phyloP scores from a whole-genome alignment of 2,329 filamentous ascomycete species.

The Bipolaris zeicola region DNA sequence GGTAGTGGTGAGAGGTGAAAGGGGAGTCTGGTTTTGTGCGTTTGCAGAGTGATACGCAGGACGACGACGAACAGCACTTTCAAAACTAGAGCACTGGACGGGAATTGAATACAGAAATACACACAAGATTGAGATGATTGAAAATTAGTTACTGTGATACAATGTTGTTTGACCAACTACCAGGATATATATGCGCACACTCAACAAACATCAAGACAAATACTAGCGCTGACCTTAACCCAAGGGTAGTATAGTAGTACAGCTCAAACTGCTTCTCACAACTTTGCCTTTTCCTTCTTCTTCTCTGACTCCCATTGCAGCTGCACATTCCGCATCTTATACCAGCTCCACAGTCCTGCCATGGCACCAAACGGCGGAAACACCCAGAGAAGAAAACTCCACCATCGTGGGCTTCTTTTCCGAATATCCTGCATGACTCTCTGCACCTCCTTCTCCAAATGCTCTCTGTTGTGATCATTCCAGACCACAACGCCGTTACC shows the following conservation, averaged over 20 bases:
- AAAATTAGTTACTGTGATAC: constrained; percentile 14
- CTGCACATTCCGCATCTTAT: constrained; percentile 73
- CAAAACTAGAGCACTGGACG: not conserved
- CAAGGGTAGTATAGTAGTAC: not conserved
- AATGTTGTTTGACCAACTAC: constrained; percentile 13
- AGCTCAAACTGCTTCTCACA: constrained; percentile 47
- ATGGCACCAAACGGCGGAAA: constrained; percentile 76
- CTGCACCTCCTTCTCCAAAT: constrained; percentile 70
- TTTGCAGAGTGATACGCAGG: not conserved
- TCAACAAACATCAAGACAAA: constrained; percentile 12
- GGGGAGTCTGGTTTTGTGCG: not conserved
- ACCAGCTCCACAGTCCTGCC: constrained; percentile 73
- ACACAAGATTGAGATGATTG: not conserved
- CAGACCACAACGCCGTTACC: constrained; percentile 78
- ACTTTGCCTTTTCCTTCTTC: constrained; percentile 63
- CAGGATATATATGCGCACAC: constrained; percentile 19
- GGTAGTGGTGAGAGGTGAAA: constrained; percentile 8
- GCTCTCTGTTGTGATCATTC: constrained; percentile 80
- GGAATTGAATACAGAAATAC: not conserved
- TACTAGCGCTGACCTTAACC: constrained; percentile 9
- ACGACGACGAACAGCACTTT: not conserved
- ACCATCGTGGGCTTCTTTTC: constrained; percentile 74
- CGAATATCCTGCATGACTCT: constrained; percentile 68
- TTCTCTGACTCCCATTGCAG: constrained; percentile 69
- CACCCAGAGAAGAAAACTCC: constrained; percentile 72